Evolutionary conservation across 164 flowering plant species (phyloP).

Genomic region (Liquidambar formosana): DNA sequence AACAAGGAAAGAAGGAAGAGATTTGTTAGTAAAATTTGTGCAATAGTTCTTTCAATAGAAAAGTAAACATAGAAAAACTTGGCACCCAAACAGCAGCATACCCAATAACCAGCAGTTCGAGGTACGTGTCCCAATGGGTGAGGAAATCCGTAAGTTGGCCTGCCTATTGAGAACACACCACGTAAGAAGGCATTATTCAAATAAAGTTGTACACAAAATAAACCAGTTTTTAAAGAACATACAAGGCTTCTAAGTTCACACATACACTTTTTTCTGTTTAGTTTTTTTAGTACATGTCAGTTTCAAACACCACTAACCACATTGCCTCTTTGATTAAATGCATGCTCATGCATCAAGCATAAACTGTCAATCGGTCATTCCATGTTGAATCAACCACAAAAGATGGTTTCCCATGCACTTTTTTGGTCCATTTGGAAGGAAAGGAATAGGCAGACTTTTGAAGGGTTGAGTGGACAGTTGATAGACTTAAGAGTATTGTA

Average conservation of each 20-base stretch:
- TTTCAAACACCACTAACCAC: too few species aligned
- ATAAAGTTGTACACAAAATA: neutral
- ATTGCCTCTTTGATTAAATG: too few species aligned
- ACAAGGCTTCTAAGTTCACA: neutral
- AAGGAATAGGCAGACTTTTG: too few species aligned
- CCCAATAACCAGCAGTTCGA: slow-evolving; percentile 89
- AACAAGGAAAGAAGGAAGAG: slow-evolving; percentile 4
- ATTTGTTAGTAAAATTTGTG: neutral
- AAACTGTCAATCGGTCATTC: neutral
- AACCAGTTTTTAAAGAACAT: neutral
- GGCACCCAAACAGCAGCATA: slow-evolving; percentile 30
- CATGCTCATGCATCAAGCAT: neutral
- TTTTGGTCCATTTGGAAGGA: too few species aligned
- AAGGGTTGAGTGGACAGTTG: too few species aligned
- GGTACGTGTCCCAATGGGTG: slow-evolving; percentile 93
- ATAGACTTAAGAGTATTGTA: too few species aligned
- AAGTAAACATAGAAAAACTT: neutral
- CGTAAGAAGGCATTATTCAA: slow-evolving; percentile 38
- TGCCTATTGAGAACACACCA: slow-evolving; percentile 58
- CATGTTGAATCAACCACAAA: too few species aligned
- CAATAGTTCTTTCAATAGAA: slow-evolving; percentile 1
- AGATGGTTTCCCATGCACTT: too few species aligned
- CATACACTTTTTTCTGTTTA: neutral
- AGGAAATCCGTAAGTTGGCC: slow-evolving; percentile 95
- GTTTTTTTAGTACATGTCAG: too few species aligned